Evolutionary conservation across 768 basidiomycete genomes (phyloP).

Genomic region (Collybia sordida): DNA sequence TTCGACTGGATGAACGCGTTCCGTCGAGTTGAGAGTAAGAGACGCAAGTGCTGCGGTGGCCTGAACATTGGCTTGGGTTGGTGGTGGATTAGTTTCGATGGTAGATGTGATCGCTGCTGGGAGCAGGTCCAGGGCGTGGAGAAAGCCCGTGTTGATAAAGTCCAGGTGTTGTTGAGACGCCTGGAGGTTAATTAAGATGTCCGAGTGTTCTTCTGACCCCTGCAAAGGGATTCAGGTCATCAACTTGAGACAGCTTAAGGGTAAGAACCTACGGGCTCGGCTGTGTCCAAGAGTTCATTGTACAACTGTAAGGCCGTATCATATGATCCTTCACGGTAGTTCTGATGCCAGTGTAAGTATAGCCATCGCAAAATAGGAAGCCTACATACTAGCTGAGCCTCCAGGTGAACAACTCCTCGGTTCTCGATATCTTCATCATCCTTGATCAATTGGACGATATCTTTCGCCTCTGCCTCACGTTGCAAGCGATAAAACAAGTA

Average conservation of each 20-base stretch:
- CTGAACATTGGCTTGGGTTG: conserved; percentile 38
- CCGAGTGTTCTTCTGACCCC: conserved; percentile 86
- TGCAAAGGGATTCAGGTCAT: conserved; percentile 26
- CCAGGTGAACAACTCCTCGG: conserved; percentile 73
- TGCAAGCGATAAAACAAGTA: conserved; percentile 89
- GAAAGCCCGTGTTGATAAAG: conserved; percentile 74
- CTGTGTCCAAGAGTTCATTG: conserved; percentile 75
- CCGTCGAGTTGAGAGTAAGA: conserved; percentile 23
- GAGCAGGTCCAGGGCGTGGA: conserved; percentile 60
- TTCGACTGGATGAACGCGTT: conserved; percentile 24
- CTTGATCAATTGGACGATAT: conserved; percentile 50
- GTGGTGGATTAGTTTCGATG: conserved; percentile 65
- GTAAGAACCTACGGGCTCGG: conserved; percentile 61
- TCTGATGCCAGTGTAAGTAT: conserved; percentile 37
- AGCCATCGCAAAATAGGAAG: conserved; percentile 9
- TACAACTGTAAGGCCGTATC: conserved; percentile 74
- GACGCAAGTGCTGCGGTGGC: conserved; percentile 28
- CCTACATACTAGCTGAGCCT: conserved; percentile 80
- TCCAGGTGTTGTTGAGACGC: conserved; percentile 83
- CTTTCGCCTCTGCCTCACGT: conserved; percentile 64
- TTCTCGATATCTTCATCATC: conserved; percentile 43
- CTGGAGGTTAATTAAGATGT: conserved; percentile 81
- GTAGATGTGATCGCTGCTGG: conserved; percentile 48
- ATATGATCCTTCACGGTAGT: conserved; percentile 78
- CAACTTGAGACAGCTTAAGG: not conserved